Percentiles rank a stretch among this genome's conserved stretches.
These are phyloP conservation scores for Madurella mycetomatis DNA, from an alignment of 2,329 filamentous ascomycete species.

Conservation along the genomic window DNA sequence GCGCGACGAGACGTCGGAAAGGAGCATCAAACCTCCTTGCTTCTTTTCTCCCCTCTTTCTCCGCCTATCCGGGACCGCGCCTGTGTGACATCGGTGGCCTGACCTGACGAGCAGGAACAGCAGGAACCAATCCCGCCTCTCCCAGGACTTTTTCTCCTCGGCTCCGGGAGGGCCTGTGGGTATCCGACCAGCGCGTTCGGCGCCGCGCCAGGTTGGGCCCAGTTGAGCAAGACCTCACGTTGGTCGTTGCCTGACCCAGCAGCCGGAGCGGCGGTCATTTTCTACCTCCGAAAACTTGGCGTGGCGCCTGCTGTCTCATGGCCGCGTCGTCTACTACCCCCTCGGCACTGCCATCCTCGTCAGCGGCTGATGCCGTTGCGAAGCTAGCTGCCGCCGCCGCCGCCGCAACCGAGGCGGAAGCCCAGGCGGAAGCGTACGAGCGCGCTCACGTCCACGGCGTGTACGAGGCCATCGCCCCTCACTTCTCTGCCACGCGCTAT, in stretches of 20 bases:
- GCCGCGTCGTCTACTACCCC: slow-evolving; percentile 13
- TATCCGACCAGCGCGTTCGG: slow-evolving; percentile 1
- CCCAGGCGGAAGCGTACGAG: slow-evolving; percentile 63
- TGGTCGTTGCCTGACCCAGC: slow-evolving; percentile 2
- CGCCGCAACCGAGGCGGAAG: slow-evolving; percentile 19
- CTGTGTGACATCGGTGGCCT: slow-evolving; percentile 4
- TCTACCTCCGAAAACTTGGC: neutral
- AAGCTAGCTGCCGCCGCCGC: slow-evolving; percentile 22
- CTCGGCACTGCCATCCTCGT: slow-evolving; percentile 23
- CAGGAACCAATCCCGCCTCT: slow-evolving; percentile 3
- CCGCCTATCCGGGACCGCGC: neutral
- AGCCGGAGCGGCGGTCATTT: neutral
- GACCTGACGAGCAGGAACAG: slow-evolving; percentile 2
- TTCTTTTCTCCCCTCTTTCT: neutral
- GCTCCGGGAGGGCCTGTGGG: neutral
- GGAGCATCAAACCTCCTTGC: neutral
- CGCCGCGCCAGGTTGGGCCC: slow-evolving; percentile 11
- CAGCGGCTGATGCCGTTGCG: slow-evolving; percentile 24
- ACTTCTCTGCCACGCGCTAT: slow-evolving; percentile 76
- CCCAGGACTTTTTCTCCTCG: neutral
- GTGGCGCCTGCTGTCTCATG: slow-evolving; percentile 11
- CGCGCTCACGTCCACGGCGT: slow-evolving; percentile 83
- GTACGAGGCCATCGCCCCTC: slow-evolving; percentile 80
- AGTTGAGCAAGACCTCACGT: slow-evolving; percentile 1
- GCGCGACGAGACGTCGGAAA: neutral